Base-by-base conservation (phyloP, 257 asterid genomes). In the Solanum virginianum region DNA sequence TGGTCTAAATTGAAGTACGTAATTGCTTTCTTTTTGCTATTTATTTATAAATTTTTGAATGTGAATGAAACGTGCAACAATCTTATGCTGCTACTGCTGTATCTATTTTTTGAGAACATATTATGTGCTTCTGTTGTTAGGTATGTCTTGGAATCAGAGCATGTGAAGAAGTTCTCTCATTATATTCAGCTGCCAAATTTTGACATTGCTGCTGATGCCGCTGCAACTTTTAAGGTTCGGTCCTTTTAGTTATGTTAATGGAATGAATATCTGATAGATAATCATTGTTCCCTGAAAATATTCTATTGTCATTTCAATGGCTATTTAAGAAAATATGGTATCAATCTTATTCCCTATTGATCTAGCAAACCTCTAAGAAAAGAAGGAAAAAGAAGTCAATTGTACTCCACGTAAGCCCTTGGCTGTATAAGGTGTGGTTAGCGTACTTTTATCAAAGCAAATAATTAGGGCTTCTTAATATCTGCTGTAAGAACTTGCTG, bases 131-230 rank as follows among this genome's bases (percentile, higher is more conserved):
- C 65, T 26, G 65, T 26, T 79, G 26, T 29, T 53, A 91, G 93
- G 88, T 85, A 91, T 75, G 91, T 91, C 32, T 88, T 91, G 89
- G 89, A 91, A 75, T 87, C 93, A 4, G 90, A 89, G 85, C 90
- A 89, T 22, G 86, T 89, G 91, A 91, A 89, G 90, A 89, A 89
- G 85, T 91, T 91, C 80, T 91, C 89, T 66, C 89, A 88, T 68
- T 91, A 82, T 54, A 91, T 89, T 32, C 93, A 91, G 71, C 89
- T 87, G 10, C 89, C 93, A 53, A 91, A 91, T 88, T 91, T 91
- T 60, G 92, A 91, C 51, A 88, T 89, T 85, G 89, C 93, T 88
- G 91, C 93, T 57, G 92, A 88, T 87, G 93, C 93, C 75, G 91
- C 88, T 71, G 91, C 92, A 18, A 91, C 93, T 39, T 91, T 91